These are phyloP conservation scores for Lecanosticta acicola DNA, from an alignment of 2,329 filamentous ascomycete genomes.

Conservation along the genomic window DNA sequence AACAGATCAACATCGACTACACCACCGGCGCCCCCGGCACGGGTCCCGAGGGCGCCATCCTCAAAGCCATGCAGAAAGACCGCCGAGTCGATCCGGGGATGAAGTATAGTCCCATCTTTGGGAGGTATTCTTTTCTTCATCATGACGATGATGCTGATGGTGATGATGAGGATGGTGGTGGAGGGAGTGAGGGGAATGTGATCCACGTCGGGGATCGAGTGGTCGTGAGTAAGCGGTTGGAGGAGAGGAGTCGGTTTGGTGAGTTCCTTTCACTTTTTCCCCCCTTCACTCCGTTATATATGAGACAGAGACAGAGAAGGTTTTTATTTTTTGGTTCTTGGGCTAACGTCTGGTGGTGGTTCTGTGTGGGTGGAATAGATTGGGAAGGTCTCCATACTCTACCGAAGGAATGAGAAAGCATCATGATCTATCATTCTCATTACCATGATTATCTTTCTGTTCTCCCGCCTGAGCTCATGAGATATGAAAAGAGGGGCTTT, in stretches of 20 bases:
- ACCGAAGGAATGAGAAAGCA: neutral
- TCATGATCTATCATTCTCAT: no score
- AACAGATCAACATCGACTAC: slow-evolving; percentile 49
- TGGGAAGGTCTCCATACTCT: slow-evolving; percentile 22
- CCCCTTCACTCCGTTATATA: neutral
- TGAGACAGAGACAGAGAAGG: neutral
- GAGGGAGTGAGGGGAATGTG: slow-evolving; percentile 26
- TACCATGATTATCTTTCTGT: no score
- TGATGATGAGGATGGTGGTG: no score
- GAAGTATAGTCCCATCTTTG: slow-evolving; percentile 47
- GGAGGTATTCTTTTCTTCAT: slow-evolving; percentile 44
- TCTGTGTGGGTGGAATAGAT: no score
- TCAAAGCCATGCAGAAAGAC: slow-evolving; percentile 43
- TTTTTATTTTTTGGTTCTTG: no score
- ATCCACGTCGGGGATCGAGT: slow-evolving; percentile 42
- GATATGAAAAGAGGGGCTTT: no score
- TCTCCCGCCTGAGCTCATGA: no score
- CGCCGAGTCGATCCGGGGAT: slow-evolving; percentile 41
- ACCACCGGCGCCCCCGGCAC: slow-evolving; percentile 37
- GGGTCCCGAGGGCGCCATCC: slow-evolving; percentile 36
- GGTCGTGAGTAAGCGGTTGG: slow-evolving; percentile 36
- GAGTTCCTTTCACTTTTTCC: slow-evolving; percentile 20
- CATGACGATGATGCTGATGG: no score
- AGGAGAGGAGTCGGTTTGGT: slow-evolving; percentile 41
- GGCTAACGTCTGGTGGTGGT: no score